Conservation (phyloP, 495 filamentous ascomycete species). For the Penicillium antarcticum region DNA sequence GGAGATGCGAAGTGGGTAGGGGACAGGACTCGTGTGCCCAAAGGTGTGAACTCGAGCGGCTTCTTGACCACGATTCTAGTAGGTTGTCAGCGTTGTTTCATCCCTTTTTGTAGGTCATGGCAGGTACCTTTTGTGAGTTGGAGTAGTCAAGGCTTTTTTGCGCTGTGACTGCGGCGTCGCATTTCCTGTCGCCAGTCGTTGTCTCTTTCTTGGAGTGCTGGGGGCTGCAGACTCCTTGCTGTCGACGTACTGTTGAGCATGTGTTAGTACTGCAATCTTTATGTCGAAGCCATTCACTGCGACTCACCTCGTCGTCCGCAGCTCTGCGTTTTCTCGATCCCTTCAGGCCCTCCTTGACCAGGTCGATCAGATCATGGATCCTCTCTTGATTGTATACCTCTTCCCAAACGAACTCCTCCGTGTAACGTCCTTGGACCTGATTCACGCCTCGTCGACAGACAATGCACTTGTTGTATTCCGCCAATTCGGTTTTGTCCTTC, state of each 20-base stretch:
- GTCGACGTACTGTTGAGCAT: slow-evolving; percentile 30
- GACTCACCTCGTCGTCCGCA: slow-evolving; percentile 49
- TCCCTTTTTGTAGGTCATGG: not conserved
- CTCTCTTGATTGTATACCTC: slow-evolving; percentile 65
- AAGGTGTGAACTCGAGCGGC: slow-evolving; percentile 89
- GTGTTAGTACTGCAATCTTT: slow-evolving; percentile 7
- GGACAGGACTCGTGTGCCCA: slow-evolving; percentile 82
- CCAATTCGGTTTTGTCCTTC: slow-evolving; percentile 52
- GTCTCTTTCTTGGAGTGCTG: slow-evolving; percentile 57
- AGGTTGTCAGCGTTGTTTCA: not conserved
- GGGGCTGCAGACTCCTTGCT: slow-evolving; percentile 46
- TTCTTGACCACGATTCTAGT: slow-evolving; percentile 77
- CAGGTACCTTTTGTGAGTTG: slow-evolving; percentile 64
- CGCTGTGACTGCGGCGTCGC: slow-evolving; percentile 58
- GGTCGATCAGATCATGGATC: slow-evolving; percentile 61
- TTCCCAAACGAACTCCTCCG: slow-evolving; percentile 90
- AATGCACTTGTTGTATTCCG: slow-evolving; percentile 83
- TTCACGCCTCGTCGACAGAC: slow-evolving; percentile 88
- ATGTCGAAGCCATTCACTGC: not conserved
- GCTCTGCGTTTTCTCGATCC: slow-evolving; percentile 44
- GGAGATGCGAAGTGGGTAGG: slow-evolving; percentile 76
- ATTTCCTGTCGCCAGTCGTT: slow-evolving; percentile 49
- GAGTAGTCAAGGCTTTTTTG: slow-evolving; percentile 60
- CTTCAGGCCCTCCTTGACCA: slow-evolving; percentile 65
- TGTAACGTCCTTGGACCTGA: slow-evolving; percentile 83